These are phyloP conservation scores for Kodamaea suecica DNA, from an alignment of 1,139 yeast genomes.

Conservation along the genomic window DNA sequence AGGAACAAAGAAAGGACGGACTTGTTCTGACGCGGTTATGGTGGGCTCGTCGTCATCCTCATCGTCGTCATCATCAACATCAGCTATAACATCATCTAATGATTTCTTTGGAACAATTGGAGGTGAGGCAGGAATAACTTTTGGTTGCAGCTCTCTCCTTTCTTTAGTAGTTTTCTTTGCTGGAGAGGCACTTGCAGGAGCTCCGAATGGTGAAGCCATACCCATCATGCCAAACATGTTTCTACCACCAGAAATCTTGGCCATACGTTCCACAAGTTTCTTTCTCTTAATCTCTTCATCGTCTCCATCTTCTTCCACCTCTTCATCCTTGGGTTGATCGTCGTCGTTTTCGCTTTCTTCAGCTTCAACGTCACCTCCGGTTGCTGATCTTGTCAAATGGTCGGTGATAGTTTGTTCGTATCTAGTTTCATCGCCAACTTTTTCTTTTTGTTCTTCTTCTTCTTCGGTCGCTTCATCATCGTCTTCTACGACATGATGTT, in stretches of 20 bases:
- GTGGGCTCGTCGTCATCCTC: no score
- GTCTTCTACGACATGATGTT: not conserved
- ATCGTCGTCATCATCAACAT: not conserved
- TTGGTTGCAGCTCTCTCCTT: not conserved
- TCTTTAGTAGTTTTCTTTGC: constrained; percentile 14
- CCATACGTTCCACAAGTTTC: constrained; percentile 90
- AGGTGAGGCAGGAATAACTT: constrained; percentile 1
- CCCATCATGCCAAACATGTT: constrained; percentile 86
- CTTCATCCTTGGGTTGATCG: constrained; percentile 18
- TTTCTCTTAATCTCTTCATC: constrained; percentile 79
- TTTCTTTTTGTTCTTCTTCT: constrained; percentile 8
- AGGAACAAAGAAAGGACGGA: constrained; percentile 2
- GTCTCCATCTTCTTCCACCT: constrained; percentile 42
- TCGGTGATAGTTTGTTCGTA: no score
- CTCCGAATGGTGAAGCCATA: constrained; percentile 55
- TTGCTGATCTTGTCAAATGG: no score
- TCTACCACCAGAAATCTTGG: constrained; percentile 88
- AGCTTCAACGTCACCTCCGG: no score
- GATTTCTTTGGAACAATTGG: not conserved
- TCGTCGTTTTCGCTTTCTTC: constrained; percentile 14
- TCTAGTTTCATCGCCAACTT: no score
- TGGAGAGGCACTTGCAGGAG: constrained; percentile 30
- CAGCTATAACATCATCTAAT: no score
- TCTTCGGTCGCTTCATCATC: constrained; percentile 8
- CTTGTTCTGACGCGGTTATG: no score